Evolutionary conservation across 805 yeast genomes (phyloP).

Genomic region (Ascoidea tarda): DNA sequence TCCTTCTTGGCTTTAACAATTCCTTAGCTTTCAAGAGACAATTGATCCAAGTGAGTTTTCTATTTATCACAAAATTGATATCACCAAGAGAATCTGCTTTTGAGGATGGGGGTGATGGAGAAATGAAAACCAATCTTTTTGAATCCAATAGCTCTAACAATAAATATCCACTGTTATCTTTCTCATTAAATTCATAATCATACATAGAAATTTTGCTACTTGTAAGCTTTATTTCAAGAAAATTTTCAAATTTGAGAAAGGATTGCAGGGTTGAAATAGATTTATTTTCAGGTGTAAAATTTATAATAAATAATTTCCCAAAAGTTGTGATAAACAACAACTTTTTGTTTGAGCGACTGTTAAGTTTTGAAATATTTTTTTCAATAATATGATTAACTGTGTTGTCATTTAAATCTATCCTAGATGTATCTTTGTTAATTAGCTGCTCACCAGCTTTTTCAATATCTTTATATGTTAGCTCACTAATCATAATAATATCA

Average conservation of each 20-base stretch:
- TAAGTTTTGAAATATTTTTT: conserved; percentile 12
- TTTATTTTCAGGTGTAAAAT: no score
- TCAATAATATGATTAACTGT: conserved; percentile 19
- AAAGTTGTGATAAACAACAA: conserved; percentile 19
- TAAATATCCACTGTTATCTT: conserved; percentile 41
- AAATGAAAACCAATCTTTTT: conserved; percentile 43
- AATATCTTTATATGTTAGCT: conserved; percentile 18
- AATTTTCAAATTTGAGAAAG: conserved; percentile 16
- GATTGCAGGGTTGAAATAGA: neutral
- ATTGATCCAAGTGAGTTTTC: conserved; percentile 50
- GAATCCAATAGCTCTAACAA: conserved; percentile 46
- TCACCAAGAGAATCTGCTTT: conserved; percentile 11
- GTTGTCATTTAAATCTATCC: conserved; percentile 15
- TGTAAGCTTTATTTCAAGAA: conserved; percentile 27
- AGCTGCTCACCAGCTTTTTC: conserved; percentile 13
- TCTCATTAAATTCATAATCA: conserved; percentile 64
- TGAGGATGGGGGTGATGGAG: conserved; percentile 21
- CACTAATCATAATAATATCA: conserved; percentile 14
- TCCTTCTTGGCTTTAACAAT: conserved; percentile 22
- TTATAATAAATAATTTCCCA: conserved; percentile 20
- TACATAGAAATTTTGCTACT: conserved; percentile 56
- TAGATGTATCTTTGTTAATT: conserved; percentile 15
- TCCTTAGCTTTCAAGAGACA: conserved; percentile 55
- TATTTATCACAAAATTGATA: conserved; percentile 29
- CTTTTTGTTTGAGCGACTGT: conserved; percentile 13